Base-by-base conservation (phyloP, 2,329 filamentous ascomycete genomes). In the Nigrograna mackinnonii region DNA sequence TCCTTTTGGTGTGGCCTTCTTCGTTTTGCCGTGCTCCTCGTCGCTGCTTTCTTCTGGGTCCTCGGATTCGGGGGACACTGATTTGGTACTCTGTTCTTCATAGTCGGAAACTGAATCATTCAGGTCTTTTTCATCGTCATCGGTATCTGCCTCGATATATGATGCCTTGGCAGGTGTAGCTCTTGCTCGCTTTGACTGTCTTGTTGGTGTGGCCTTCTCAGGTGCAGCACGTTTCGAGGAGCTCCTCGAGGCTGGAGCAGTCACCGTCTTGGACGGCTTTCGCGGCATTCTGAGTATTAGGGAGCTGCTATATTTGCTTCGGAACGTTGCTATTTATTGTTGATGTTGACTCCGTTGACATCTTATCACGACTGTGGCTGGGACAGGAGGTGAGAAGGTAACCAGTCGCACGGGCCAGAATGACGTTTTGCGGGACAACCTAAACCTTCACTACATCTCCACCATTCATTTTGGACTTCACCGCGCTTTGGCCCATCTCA, bases 1-100 rank as follows among this genome's bases (percentile, higher is more conserved):
- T 16, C 44, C 55, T 47, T 46, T 53, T 17, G 46, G 50, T 37
- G 43, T 55, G 41, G 18, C 41, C 47, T 50, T 66, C 47, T 59
- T 66, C 18, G 54, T 44, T 40, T 58, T 49, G n/a, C n/a, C n/a
- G 24, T 39, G 42, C 28, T 67, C 58, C 16, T 64, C 55, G 6
- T 66, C 57, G 55, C 57, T 60, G 36, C 39, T 47, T 21, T 39
- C 54, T 16, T 66, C 63, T 5, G 65, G 62, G 4, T 59, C 55
- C 21, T 66, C 67, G 9, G 57, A 49, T n/a, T 64, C 64, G 12
- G 62, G 57, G 24, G 64, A 60, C 17, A 47, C 33, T 18, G 54
- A 54, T 22, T 55, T 55, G 7, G 57, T 57, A 33, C 67, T 66
- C 31, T 69, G 64, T 32, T 70, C 66, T 40, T 75, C 73, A 41